Conservation (phyloP, 768 basidiomycete genomes). For the Tubosaeta brunneosetosa region DNA sequence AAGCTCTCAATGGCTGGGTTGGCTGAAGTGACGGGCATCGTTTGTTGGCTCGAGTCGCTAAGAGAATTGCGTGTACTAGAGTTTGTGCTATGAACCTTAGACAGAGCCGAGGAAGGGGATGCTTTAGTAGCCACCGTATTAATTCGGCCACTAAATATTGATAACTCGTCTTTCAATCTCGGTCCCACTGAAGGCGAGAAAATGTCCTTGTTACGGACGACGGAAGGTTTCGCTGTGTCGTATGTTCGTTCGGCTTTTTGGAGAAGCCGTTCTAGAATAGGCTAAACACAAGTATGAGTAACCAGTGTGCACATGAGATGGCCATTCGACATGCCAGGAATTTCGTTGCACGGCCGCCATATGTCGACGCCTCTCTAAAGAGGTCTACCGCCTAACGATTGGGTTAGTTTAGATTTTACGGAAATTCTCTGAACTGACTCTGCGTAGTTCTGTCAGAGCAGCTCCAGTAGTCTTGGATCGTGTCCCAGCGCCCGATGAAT, state of each 20-base stretch:
- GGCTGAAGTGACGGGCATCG: conserved; percentile 28
- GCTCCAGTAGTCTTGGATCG: conserved; percentile 66
- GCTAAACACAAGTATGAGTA: conserved; percentile 36
- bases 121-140: conserved; percentile 54
- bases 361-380: conserved; percentile 56
- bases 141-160: conserved; percentile 73
- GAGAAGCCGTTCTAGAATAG: conserved; percentile 58
- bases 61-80: background rate
- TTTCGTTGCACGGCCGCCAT: conserved; percentile 66
- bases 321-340: conserved; percentile 48
- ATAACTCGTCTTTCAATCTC: conserved; percentile 61
- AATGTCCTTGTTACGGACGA: conserved; percentile 48
- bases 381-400: conserved; percentile 48
- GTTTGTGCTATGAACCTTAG: conserved; percentile 7
- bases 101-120: conserved; percentile 21
- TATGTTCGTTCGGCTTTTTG: conserved; percentile 55
- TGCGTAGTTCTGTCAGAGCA: conserved; percentile 60
- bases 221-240: conserved; percentile 42
- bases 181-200: conserved; percentile 46
- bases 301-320: background rate
- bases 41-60: conserved; percentile 26
- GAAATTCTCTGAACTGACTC: conserved; percentile 10
- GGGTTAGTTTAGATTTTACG: background rate
- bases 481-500: conserved; percentile 41
- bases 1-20: conserved; percentile 26